Conservation (phyloP, 306 rosid genomes). For the Casuarina cunninghamiana region DNA sequence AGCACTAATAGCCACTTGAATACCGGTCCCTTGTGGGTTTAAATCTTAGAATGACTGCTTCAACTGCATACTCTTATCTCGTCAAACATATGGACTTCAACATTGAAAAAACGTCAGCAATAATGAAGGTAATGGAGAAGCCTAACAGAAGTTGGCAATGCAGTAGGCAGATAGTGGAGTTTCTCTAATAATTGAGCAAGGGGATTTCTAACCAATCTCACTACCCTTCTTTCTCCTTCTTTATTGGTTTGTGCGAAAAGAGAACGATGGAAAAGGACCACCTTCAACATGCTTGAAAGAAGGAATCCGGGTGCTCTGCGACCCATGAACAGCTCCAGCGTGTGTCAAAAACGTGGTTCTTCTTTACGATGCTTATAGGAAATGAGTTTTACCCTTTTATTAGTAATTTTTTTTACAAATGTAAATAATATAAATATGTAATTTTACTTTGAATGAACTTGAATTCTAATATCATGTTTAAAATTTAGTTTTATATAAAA, state of each 20-base stretch:
- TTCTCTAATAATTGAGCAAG: neutral
- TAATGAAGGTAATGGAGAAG: neutral
- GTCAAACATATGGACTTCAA: neutral
- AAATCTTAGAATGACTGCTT: neutral
- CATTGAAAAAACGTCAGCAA: neutral
- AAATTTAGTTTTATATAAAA: too few species aligned
- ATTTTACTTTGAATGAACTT: too few species aligned
- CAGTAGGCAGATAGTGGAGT: neutral
- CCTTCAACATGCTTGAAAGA: neutral
- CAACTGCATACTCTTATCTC: neutral
- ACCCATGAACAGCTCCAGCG: slow-evolving; percentile 26
- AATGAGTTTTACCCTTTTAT: too few species aligned
- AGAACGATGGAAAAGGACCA: neutral
- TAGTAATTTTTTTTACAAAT: too few species aligned
- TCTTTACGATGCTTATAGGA: too few species aligned
- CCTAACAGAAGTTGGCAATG: neutral
- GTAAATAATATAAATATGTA: too few species aligned
- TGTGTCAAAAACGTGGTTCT: too few species aligned
- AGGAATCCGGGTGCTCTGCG: slow-evolving; percentile 21
- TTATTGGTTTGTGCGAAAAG: slow-evolving; percentile 12
- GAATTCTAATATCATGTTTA: too few species aligned
- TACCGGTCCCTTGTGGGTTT: neutral
- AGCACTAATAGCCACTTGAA: neutral
- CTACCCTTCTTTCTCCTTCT: slow-evolving; percentile 3
- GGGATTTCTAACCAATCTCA: neutral